A percentile compares a stretch with the other conserved stretches of the same genome.
Conservation (phyloP, 1,139 yeast genomes). For the Wickerhamomyces sp. region DNA sequence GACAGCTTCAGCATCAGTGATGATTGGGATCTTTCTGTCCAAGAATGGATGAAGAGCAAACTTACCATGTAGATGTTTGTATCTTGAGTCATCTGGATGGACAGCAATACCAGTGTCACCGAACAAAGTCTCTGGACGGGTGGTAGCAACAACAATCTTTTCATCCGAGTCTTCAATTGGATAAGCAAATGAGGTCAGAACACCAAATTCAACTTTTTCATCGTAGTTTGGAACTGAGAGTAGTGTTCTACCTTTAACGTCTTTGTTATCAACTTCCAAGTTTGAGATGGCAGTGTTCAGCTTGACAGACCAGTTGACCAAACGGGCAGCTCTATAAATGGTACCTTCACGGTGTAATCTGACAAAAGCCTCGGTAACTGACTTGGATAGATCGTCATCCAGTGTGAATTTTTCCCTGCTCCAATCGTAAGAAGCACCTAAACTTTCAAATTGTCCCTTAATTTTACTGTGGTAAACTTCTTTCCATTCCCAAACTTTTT, state of each 20-base stretch:
- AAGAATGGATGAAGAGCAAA: slow-evolving; percentile 86
- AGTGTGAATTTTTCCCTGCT: slow-evolving; percentile 88
- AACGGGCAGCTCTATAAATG: slow-evolving; percentile 88
- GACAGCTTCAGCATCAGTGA: slow-evolving; percentile 88
- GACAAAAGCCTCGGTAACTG: slow-evolving; percentile 91
- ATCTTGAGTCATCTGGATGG: slow-evolving; percentile 91
- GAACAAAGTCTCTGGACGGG: slow-evolving; percentile 97
- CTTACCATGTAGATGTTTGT: slow-evolving; percentile 92
- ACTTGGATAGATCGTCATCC: slow-evolving; percentile 68
- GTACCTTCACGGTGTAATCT: slow-evolving; percentile 91
- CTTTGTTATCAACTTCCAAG: slow-evolving; percentile 93
- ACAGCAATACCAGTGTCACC: slow-evolving; percentile 99
- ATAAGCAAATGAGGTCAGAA: slow-evolving; percentile 88
- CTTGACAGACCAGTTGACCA: slow-evolving; percentile 95
- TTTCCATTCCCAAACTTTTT: slow-evolving; percentile 97
- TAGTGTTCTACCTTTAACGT: slow-evolving; percentile 74
- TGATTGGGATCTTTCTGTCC: slow-evolving; percentile 79
- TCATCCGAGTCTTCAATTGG: slow-evolving; percentile 87
- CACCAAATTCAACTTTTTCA: slow-evolving; percentile 91
- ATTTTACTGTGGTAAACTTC: slow-evolving; percentile 86
- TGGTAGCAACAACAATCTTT: slow-evolving; percentile 87
- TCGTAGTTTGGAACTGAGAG: slow-evolving; percentile 87
- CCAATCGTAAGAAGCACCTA: slow-evolving; percentile 99
- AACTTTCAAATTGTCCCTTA: slow-evolving; percentile 73
- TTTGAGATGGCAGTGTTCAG: slow-evolving; percentile 93